These are phyloP conservation scores for Diaporthe sp. DNA, from an alignment of 2,329 filamentous ascomycete genomes.

Conservation along the genomic window DNA sequence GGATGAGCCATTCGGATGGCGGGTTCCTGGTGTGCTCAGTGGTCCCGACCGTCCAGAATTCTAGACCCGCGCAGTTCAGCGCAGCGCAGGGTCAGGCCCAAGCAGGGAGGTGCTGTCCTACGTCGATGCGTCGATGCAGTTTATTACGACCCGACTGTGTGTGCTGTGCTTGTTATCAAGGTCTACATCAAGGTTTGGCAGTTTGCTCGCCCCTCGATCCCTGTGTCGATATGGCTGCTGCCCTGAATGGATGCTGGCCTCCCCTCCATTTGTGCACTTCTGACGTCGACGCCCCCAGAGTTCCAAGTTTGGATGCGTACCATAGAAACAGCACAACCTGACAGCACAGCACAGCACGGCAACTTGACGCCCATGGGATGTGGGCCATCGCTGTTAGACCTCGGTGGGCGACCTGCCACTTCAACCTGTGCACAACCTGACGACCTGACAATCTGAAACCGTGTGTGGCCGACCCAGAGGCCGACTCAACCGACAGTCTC, in stretches of 20 bases:
- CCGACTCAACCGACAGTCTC: constrained; percentile 10
- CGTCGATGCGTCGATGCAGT: neutral
- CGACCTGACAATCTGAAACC: constrained; percentile 23
- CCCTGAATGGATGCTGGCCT: neutral
- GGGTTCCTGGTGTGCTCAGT: neutral
- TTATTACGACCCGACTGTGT: neutral
- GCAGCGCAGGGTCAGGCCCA: constrained; percentile 13
- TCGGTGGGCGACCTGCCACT: neutral
- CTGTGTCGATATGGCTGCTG: constrained; percentile 6
- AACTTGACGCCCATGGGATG: constrained; percentile 16
- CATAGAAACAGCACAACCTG: neutral
- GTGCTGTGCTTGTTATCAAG: neutral
- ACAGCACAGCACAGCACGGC: neutral
- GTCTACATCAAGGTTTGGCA: constrained; percentile 2
- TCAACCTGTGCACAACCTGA: constrained; percentile 12
- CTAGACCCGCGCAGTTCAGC: constrained; percentile 1
- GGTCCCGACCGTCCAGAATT: constrained; percentile 13
- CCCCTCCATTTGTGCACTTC: neutral
- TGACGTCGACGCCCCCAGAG: constrained; percentile 19
- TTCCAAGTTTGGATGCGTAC: constrained; percentile 5
- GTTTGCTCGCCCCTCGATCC: constrained; percentile 19
- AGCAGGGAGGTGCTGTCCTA: constrained; percentile 5
- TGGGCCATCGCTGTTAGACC: neutral
- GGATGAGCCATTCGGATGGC: constrained; percentile 16
- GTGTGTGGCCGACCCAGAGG: constrained; percentile 1